Base-by-base conservation (phyloP, 495 filamentous ascomycete species). In the Penicillium coffeae region DNA sequence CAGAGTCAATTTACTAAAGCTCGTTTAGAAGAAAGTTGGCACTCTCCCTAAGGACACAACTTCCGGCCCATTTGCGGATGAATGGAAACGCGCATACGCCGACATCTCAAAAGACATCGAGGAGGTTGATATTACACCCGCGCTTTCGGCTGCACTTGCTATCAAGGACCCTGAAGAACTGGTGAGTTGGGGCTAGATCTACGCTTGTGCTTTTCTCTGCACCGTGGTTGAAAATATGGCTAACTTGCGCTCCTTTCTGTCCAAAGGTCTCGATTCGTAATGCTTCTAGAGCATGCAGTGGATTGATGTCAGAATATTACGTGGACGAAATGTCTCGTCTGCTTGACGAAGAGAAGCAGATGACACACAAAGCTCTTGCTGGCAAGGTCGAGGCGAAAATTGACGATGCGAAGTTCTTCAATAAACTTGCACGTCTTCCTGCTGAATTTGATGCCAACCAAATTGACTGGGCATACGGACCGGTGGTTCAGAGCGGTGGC, bases 271-370 rank as follows among this genome's bases (percentile, higher is more conserved):
- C 85, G 1, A 95, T 97, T 78, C 83, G 94, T 37, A 91, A 89
- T 56, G 89, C 93, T 3, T 94, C 93, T 12, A 83, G 91, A 58
- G 91, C 92, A 22, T 94, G 90, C 51, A 90, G 91, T 49, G 90
- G 88, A 35, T 73, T 96, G 27, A 88, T 97, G 81, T 87, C 87
- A 18, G 87, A 89, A 45, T 97, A 90, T 66, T 96, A 96, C 63
- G 82, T 96, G 45, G 94, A 97, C 63, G 89, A 96, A 63, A 96
- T 99, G 90, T 95, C 92, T 35, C 84, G 84, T 50, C 82, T 96
- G 41, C 80, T 99, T 47, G 93, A 99, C 54, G 85, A 87, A 52
- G 93, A 96, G 64, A 94, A 96, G 73, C 95, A 96, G 58, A 89
- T 97, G 61, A 92, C 89, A 30, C 92, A 99, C 65, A 86, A 83